phyloP scores from a whole-genome alignment of 2,329 filamentous ascomycete species.

The Tolypocladium inflatum region DNA sequence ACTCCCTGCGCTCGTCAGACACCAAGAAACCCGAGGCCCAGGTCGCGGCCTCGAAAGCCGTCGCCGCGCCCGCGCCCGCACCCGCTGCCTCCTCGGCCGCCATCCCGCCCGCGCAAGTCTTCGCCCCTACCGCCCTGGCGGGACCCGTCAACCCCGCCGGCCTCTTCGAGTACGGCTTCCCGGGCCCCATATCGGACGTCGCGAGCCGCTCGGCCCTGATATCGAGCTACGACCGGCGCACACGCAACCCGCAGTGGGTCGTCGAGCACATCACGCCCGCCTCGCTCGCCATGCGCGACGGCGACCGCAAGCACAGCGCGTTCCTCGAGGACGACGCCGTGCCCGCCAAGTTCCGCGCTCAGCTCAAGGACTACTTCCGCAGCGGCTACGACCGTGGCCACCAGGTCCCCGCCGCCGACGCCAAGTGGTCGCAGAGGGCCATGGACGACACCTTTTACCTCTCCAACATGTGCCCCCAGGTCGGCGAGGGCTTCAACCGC shows the following conservation, averaged over 20 bases:
- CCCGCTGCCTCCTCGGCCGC: conserved; percentile 21
- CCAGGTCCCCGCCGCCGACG: conserved; percentile 93
- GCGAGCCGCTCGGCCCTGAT: conserved; percentile 67
- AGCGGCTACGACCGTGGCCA: conserved; percentile 93
- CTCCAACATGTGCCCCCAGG: conserved; percentile 96
- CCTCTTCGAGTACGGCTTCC: conserved; percentile 82
- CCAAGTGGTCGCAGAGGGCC: conserved; percentile 86
- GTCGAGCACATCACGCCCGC: conserved; percentile 91
- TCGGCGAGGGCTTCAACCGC: conserved; percentile 95
- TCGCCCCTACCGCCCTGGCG: conserved; percentile 19
- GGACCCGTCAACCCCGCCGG: conserved; percentile 62
- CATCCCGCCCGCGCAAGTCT: conserved; percentile 51
- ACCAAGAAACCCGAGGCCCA: conserved; percentile 6
- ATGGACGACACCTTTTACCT: conserved; percentile 95
- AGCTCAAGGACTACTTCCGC: conserved; percentile 88
- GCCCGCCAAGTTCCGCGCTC: conserved; percentile 79
- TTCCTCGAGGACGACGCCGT: conserved; percentile 77
- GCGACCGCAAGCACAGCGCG: conserved; percentile 71
- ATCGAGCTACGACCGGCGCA: conserved; percentile 83
- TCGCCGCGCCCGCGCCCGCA: conserved; percentile 16
- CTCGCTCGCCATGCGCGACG: conserved; percentile 65
- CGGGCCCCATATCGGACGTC: conserved; percentile 79
- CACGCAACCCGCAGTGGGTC: conserved; percentile 89
- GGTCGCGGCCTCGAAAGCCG: conserved; percentile 13
- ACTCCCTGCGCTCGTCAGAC: conserved; percentile 40